Evolutionary conservation across 202 grass and related monocot genomes (phyloP).

Genomic region (Elaeis oleifera): DNA sequence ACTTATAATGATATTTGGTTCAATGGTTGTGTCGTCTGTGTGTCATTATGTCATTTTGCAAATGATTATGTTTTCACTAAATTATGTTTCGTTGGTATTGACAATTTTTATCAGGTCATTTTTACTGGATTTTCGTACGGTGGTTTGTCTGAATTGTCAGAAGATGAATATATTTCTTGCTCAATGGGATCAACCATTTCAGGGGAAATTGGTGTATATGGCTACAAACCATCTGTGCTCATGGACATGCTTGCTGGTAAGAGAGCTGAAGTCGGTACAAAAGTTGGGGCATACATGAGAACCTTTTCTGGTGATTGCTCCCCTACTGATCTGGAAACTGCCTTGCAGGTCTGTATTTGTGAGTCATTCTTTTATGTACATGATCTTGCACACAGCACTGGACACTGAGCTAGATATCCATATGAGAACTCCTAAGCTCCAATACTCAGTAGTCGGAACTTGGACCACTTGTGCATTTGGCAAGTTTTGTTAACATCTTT

Average conservation of each 20-base stretch:
- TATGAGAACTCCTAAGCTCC: too few species aligned
- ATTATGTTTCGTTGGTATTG: neutral
- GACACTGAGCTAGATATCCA: too few species aligned
- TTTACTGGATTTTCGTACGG: conserved; percentile 99
- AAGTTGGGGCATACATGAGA: conserved; percentile 96
- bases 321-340: conserved; percentile 93
- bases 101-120: conserved; percentile 64
- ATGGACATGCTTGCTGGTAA: conserved; percentile 99
- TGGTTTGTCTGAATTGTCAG: conserved; percentile 88
- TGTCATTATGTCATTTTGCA: too few species aligned
- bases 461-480: too few species aligned
- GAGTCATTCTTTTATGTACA: neutral
- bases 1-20: too few species aligned
- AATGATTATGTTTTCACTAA: too few species aligned
- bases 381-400: too few species aligned
- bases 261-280: conserved; percentile 96
- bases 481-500: too few species aligned
- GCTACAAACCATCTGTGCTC: conserved; percentile 84
- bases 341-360: conserved; percentile 62
- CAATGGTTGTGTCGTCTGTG: too few species aligned
- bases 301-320: conserved; percentile 97
- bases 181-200: conserved; percentile 98
- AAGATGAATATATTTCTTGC: conserved; percentile 95
- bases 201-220: conserved; percentile 95
- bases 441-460: too few species aligned